Evolutionary conservation across 768 basidiomycete species (phyloP), one percentile per base, ranked within the genome.

Genomic region (Podaxis sp.): DNA sequence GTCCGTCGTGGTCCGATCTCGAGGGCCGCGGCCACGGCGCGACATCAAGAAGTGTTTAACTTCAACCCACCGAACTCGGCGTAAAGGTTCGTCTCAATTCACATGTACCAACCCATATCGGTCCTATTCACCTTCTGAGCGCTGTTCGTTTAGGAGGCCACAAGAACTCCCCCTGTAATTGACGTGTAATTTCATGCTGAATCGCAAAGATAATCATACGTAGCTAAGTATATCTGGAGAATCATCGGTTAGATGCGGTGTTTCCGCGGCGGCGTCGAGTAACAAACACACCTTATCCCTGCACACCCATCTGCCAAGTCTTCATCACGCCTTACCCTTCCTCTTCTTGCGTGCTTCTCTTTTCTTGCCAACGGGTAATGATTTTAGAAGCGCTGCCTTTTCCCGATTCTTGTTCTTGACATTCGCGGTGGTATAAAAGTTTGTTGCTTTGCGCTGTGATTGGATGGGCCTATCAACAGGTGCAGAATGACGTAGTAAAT

Each of bases 351-450:
- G 76, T 60, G 76, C 76, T 51, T 75, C 76, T 37, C 68, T 68
- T 65, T 76, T 78, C 70, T 83, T 86, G 46, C 85, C 86, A 53
- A 75, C 76, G 29, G 82, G 79, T 22, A 87, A 70, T 9, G 83
- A 78, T 70, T 83, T 85, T 74, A 90, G 76, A 54, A 89, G 66
- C 24, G 83, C 80, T 22, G 85, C 81, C 68, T 88, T 90, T 52
- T 76, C 75, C 37, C 91, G 85, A 65, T 85, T 92, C 74, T 90
- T 93, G 75, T 93, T 94, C 80, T 94, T 94, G 65, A 94, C 91
- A 65, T 94, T 94, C 4, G 90, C 84, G 43, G 72, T 82, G 2
- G 88, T 85, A 78, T 93, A 97, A 78, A 94, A 98, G 77, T 98
- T 98, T 60, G 82, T 80, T 9, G 92, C 85, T 76, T 92, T 94